Base-by-base conservation (phyloP, 2,329 filamentous ascomycete genomes). In the Penicillium italicum region DNA sequence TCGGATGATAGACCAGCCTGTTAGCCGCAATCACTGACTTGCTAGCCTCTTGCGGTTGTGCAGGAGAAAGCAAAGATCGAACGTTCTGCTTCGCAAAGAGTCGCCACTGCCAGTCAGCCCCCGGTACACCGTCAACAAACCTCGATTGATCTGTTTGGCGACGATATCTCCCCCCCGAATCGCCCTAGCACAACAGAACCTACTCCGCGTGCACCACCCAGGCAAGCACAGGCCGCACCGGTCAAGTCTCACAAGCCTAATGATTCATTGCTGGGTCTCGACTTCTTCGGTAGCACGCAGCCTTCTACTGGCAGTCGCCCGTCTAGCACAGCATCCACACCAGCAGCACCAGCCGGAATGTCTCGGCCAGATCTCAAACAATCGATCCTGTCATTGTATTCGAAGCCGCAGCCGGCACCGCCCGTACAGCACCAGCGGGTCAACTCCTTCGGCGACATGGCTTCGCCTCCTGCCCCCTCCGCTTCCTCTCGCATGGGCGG, bases 311-410 rank as follows among this genome's bases (percentile, higher is more conserved):
- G 86, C 31, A 78, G 77, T 50, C 84, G 91, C 50, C 89, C 92
- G n/a, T 85, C 90, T 6, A 96, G 90, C 75, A 91, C 90, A 20
- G 83, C 87, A 5, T 85, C 87, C 18, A 83, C 86, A 12, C 77
- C 83, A 43, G 69, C 69, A 26, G 80, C 82, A 5, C 72, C 81
- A 3, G 79, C 79, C 18, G 81, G 82, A 12, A 86, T 89, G 65
- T 95, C 91, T 43, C 83, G 94, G 59, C 92, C 93, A 3, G 94
- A 99, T 70, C 79, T 99, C 57, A 99, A 99, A 76, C 93, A 97
- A 74, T 97, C 93, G 2, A 99, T 99, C 58, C 77, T 99, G 46
- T 99, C 94, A 8, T 82, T 99, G 16, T 99, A 99, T 71, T 91
- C 91, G 1, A 89, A 91, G 69, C 85, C 90, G n/a, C 88, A 89